Conservation (phyloP, 202 grass and related monocot genomes). For the Schoenoplectus tabernaemontani region DNA sequence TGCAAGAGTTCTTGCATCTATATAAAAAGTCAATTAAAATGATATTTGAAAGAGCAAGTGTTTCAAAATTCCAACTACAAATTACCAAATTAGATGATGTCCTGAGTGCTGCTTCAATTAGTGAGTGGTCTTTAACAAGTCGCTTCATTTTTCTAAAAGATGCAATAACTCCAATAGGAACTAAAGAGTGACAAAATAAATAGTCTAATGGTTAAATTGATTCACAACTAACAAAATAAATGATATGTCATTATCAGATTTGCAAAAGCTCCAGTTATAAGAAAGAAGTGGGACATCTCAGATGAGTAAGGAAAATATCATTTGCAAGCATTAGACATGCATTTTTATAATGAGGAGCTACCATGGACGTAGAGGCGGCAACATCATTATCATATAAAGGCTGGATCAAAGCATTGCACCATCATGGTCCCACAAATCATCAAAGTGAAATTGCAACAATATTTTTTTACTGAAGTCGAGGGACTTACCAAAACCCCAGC, state of each 20-base stretch:
- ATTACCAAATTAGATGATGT: conserved; percentile 82
- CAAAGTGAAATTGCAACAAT: background rate
- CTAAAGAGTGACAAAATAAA: conserved; percentile 35
- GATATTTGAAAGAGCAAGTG: background rate
- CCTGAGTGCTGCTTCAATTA: conserved; percentile 73
- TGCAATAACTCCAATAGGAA: conserved; percentile 64
- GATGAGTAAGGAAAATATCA: conserved; percentile 86
- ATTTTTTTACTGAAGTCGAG: conserved; percentile 11
- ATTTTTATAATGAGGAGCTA: conserved; percentile 41
- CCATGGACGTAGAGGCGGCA: conserved; percentile 41
- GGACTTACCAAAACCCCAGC: conserved; percentile 61
- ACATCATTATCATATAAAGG: conserved; percentile 34
- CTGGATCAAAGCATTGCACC: conserved; percentile 47
- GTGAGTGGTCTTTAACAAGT: conserved; percentile 48
- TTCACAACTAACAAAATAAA: background rate
- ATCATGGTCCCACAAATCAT: conserved; percentile 46
- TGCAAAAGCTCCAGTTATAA: background rate
- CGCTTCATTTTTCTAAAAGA: conserved; percentile 97
- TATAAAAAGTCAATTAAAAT: background rate
- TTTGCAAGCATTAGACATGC: conserved; percentile 20
- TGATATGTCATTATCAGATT: background rate
- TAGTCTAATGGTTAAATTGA: background rate
- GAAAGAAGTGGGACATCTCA: conserved; percentile 46
- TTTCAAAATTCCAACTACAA: conserved; percentile 1
- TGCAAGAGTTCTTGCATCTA: background rate